Evolutionary conservation across 2,329 filamentous ascomycete genomes (phyloP), one percentile per base, ranked within the genome.

Genomic region (Xylariales sp.): DNA sequence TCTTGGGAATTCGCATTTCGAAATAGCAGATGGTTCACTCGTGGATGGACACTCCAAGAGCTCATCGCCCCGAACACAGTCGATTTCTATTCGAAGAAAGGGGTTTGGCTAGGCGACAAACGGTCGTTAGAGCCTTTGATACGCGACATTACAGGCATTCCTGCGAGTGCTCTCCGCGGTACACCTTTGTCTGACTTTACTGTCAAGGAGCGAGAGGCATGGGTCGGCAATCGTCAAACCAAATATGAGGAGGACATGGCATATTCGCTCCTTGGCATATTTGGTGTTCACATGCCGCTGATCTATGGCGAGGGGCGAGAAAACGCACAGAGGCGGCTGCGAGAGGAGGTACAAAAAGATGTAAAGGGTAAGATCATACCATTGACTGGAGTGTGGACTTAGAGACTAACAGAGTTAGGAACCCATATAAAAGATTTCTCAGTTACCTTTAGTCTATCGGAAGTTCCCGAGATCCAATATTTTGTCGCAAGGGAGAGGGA

Each of bases 401-500:
- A 19, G 24, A 36, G 14, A 33, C 44, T 56, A 29, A 55, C 40
- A 11, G 16, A 28, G 44, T 35, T 29, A 57, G 51, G 51, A 28
- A 24, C 39, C 46, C 47, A 46, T 40, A 36, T 42, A 25, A 45
- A 55, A 43, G 44, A 57, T 31, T 60, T 59, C 42, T 53, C 50
- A 24, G 37, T 61, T 22, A 34, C 43, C 14, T 57, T 63, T 28
- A 59, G 53, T 24, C 48, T 61, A 20, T 45, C 47, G 16, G 43
- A 48, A 40, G 48, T 54, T 48, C 46, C 50, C 29, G 49, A 59
- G 19, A 51, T 48, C 33, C 44, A 52, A 43, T 32, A 57, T 31
- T 61, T 64, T 42, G 55, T 64, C 12, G 58, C 52, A 27, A 53
- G 59, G 49, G 40, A 56, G 32, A 31, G 47, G 12, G 56, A 63